These are phyloP conservation scores for Pleurotus cornucopiae DNA, from an alignment of 768 basidiomycete genomes.

Conservation along the genomic window DNA sequence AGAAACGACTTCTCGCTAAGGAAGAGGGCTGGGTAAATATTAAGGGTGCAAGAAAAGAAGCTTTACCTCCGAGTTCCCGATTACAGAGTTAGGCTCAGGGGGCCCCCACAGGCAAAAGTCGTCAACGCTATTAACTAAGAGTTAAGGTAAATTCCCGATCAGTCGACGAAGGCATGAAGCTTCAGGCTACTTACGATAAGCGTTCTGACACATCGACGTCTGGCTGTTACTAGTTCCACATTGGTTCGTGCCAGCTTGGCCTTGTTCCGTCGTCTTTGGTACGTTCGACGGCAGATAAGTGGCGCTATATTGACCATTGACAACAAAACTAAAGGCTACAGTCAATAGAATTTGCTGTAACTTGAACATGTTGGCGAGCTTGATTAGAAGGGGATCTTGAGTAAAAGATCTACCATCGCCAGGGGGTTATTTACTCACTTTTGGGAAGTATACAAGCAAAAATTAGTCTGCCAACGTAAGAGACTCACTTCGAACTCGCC, in stretches of 20 bases:
- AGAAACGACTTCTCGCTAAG: conserved; percentile 34
- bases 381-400: too few relatives aligned
- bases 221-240: conserved; percentile 57
- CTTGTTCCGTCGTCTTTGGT: conserved; percentile 45
- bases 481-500: too few relatives aligned
- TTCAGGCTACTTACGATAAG: conserved; percentile 40
- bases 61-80: conserved; percentile 58
- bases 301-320: conserved; percentile 32
- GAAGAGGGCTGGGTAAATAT: conserved; percentile 4
- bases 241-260: conserved; percentile 60
- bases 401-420: too few relatives aligned
- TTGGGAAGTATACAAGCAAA: too few relatives aligned
- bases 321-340: not conserved
- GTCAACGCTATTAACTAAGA: conserved; percentile 51
- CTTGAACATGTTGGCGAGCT: too few relatives aligned
- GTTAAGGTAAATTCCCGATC: not conserved
- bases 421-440: too few relatives aligned
- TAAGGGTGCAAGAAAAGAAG: not conserved
- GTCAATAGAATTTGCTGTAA: too few relatives aligned
- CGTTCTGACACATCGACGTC: conserved; percentile 63
- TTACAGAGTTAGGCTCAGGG: conserved; percentile 44
- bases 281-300: conserved; percentile 46
- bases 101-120: conserved; percentile 44
- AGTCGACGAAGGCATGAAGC: not conserved
- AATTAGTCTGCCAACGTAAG: too few relatives aligned